Evolutionary conservation across 2,329 filamentous ascomycete species (phyloP).

Genomic region (Beauveria asiatica): DNA sequence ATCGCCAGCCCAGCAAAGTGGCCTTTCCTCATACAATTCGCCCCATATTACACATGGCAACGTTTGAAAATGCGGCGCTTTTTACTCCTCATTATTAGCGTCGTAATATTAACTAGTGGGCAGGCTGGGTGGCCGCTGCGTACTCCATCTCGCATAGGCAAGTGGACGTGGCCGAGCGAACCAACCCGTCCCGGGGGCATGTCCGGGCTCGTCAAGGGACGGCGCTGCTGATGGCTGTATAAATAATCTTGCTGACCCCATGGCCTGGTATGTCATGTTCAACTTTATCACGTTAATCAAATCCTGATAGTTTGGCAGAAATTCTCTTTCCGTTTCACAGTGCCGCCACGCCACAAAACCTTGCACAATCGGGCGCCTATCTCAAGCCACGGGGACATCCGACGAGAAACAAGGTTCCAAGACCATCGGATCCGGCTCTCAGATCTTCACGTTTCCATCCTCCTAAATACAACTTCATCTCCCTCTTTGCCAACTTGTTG

Average conservation of each 20-base stretch:
- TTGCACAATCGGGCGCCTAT: not conserved
- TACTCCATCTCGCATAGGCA: not conserved
- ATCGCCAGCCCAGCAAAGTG: not conserved
- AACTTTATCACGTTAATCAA: not conserved
- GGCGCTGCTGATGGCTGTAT: not conserved
- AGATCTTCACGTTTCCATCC: not conserved
- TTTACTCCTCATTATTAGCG: not conserved
- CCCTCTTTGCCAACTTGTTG: not conserved
- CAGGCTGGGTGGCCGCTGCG: not conserved
- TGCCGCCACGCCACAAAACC: not conserved
- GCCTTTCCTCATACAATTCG: not conserved
- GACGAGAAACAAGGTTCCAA: conserved; percentile 1
- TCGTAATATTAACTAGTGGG: not conserved
- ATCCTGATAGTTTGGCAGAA: not conserved
- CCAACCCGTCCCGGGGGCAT: not conserved
- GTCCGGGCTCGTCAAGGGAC: not conserved
- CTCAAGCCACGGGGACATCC: conserved; percentile 5
- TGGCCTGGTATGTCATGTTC: not conserved
- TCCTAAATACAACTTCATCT: not conserved
- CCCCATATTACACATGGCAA: not conserved
- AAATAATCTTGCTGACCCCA: not conserved
- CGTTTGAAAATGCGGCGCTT: not conserved
- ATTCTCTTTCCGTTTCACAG: not conserved
- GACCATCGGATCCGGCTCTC: not conserved
- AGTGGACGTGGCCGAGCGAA: not conserved